Conservation (phyloP, 768 basidiomycete species). For the Lactifluus hygrophoroides region DNA sequence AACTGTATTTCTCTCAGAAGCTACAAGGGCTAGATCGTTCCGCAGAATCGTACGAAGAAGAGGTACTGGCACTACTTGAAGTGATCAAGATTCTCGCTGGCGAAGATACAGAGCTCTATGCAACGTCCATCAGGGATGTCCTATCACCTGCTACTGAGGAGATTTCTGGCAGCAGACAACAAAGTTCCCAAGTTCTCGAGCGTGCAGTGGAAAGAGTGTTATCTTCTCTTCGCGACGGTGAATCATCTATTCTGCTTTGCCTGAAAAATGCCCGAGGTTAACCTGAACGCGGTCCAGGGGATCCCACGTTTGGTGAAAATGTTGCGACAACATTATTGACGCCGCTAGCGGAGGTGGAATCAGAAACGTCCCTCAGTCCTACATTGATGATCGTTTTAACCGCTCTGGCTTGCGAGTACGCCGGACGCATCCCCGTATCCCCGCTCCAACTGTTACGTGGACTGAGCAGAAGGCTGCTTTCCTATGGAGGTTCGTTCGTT, state of each 20-base stretch:
- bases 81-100: slow-evolving; percentile 38
- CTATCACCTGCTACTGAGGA: slow-evolving; percentile 28
- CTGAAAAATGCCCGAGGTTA: background rate
- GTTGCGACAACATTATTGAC: slow-evolving; percentile 22
- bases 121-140: slow-evolving; percentile 38
- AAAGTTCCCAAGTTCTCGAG: slow-evolving; percentile 41
- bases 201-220: slow-evolving; percentile 49
- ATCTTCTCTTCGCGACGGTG: slow-evolving; percentile 42
- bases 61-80: slow-evolving; percentile 44
- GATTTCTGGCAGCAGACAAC: slow-evolving; percentile 23
- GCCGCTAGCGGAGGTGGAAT: slow-evolving; percentile 14
- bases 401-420: slow-evolving; percentile 59
- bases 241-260: slow-evolving; percentile 12
- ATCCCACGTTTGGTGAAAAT: slow-evolving; percentile 28
- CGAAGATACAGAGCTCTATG: slow-evolving; percentile 53
- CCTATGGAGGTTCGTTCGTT: slow-evolving; percentile 34
- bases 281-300: background rate
- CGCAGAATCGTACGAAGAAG: slow-evolving; percentile 33
- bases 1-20: slow-evolving; percentile 42
- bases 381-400: slow-evolving; percentile 60
- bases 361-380: slow-evolving; percentile 32
- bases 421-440: slow-evolving; percentile 40
- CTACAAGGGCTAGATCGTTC: slow-evolving; percentile 31
- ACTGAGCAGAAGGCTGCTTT: slow-evolving; percentile 33
- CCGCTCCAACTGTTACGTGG: slow-evolving; percentile 42